A percentile compares a stretch with the other conserved stretches of the same genome.
phyloP scores from a whole-genome alignment of 2,329 filamentous ascomycete species.

The Teratosphaeria nubilosa region DNA sequence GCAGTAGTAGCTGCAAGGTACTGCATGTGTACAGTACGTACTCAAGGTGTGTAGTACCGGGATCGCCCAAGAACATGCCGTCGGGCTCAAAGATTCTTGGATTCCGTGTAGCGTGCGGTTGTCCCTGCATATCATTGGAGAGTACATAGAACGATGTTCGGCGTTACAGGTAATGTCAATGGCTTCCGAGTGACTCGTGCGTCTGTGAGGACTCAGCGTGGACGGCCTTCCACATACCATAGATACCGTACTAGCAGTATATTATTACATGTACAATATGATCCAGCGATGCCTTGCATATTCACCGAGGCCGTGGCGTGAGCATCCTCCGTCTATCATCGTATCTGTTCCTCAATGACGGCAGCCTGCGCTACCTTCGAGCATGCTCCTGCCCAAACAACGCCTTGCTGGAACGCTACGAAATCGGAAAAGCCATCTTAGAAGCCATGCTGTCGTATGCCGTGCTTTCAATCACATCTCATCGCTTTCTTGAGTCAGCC shows the following conservation, averaged over 20 bases:
- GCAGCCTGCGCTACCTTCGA: not conserved
- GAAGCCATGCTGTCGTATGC: not conserved
- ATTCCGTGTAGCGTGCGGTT: not conserved
- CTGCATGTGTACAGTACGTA: not conserved
- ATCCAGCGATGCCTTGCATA: not conserved
- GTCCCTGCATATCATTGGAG: not conserved
- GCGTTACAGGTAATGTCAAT: too few relatives aligned
- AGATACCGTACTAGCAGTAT: not conserved
- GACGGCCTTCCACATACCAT: not conserved
- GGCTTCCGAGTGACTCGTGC: too few relatives aligned
- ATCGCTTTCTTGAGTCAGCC: not conserved
- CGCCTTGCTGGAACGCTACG: conserved; percentile 6
- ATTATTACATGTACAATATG: not conserved
- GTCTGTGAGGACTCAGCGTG: too few relatives aligned
- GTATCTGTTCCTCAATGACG: not conserved
- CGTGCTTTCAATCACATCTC: not conserved
- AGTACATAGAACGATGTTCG: not conserved
- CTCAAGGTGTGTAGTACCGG: not conserved
- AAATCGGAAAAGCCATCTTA: not conserved
- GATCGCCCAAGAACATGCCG: too few relatives aligned
- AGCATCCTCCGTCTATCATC: not conserved
- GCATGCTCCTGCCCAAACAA: not conserved
- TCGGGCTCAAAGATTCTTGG: too few relatives aligned
- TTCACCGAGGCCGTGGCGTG: not conserved
- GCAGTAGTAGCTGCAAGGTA: not conserved